phyloP scores from a whole-genome alignment of 768 basidiomycete genomes.

The Lactifluus pinguis region DNA sequence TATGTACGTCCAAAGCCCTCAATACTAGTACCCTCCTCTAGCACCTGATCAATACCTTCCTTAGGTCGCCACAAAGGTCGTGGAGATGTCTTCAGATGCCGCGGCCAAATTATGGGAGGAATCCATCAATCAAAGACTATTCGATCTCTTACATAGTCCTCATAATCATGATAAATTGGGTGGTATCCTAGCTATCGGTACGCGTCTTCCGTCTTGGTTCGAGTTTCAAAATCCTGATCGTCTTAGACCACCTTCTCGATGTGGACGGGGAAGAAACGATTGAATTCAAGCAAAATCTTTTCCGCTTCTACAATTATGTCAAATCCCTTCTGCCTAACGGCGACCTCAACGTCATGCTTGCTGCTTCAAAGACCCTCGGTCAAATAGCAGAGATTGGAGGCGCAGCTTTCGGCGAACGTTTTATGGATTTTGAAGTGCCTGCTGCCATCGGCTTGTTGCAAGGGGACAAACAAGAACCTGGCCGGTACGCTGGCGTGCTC shows the following conservation, averaged over 20 bases:
- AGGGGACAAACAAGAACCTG: slow-evolving; percentile 64
- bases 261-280: slow-evolving; percentile 73
- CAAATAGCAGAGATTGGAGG: slow-evolving; percentile 80
- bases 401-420: slow-evolving; percentile 73
- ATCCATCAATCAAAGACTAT: slow-evolving; percentile 67
- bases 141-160: slow-evolving; percentile 77
- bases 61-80: slow-evolving; percentile 63
- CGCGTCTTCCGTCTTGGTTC: slow-evolving; percentile 18
- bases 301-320: slow-evolving; percentile 88
- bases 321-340: slow-evolving; percentile 85
- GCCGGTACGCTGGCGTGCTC: slow-evolving; percentile 88
- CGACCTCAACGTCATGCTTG: slow-evolving; percentile 90
- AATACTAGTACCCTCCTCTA: not conserved
- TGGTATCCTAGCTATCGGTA: slow-evolving; percentile 82
- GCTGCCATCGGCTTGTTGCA: slow-evolving; percentile 74
- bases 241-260: slow-evolving; percentile 64
- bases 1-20: slow-evolving; percentile 43
- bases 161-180: slow-evolving; percentile 75
- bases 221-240: slow-evolving; percentile 6
- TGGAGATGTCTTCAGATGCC: slow-evolving; percentile 76
- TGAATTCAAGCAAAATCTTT: slow-evolving; percentile 71
- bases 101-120: slow-evolving; percentile 82
- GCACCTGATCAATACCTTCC: slow-evolving; percentile 5
- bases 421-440: slow-evolving; percentile 85
- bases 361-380: slow-evolving; percentile 87